Conservation (phyloP, 1,139 yeast species). For the Lizanozyma gosingica region DNA sequence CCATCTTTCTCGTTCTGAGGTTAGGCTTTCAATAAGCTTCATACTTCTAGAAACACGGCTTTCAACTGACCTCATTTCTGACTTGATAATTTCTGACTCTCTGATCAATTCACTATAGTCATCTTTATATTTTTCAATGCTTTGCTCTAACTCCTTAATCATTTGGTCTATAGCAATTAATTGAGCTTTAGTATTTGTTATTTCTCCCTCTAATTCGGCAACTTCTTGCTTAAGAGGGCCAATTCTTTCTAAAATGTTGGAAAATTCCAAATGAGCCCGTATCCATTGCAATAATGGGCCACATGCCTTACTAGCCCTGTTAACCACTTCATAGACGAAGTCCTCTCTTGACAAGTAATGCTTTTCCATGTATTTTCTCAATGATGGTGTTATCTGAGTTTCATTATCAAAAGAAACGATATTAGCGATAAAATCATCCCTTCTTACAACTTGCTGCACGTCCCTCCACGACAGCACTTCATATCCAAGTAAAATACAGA, state of each 20-base stretch:
- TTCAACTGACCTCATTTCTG: slow-evolving; percentile 59
- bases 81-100: slow-evolving; percentile 67
- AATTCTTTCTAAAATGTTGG: slow-evolving; percentile 58
- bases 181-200: slow-evolving; percentile 55
- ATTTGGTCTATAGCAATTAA: slow-evolving; percentile 73
- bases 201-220: slow-evolving; percentile 44
- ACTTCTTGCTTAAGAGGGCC: slow-evolving; percentile 75
- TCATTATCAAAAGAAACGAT: slow-evolving; percentile 72
- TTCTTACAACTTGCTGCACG: slow-evolving; percentile 70
- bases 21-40: slow-evolving; percentile 52
- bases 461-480: slow-evolving; percentile 70
- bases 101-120: slow-evolving; percentile 67
- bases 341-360: slow-evolving; percentile 55
- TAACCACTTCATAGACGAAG: slow-evolving; percentile 65
- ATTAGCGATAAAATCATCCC: slow-evolving; percentile 80
- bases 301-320: slow-evolving; percentile 91
- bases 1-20: slow-evolving; percentile 77
- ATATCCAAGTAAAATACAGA: slow-evolving; percentile 72
- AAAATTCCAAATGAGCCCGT: slow-evolving; percentile 69
- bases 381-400: slow-evolving; percentile 43
- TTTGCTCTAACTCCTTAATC: slow-evolving; percentile 64
- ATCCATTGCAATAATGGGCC: slow-evolving; percentile 93
- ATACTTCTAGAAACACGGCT: slow-evolving; percentile 56
- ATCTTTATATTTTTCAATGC: slow-evolving; percentile 59
- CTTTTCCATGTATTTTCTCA: slow-evolving; percentile 47